Evolutionary conservation across 306 rosid species (phyloP).

Genomic region (Dalbergia cultrata): DNA sequence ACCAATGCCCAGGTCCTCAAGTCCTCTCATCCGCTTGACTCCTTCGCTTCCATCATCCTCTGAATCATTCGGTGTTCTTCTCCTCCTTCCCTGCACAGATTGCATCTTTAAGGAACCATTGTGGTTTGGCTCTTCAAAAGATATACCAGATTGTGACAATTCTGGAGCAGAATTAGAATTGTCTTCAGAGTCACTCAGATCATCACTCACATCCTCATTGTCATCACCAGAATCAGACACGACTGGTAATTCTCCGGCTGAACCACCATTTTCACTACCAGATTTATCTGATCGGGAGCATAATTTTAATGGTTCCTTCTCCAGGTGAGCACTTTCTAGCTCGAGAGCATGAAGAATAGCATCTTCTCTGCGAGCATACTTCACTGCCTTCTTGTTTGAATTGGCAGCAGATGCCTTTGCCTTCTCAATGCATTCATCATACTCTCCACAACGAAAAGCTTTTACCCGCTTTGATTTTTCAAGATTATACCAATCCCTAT

Average conservation of each 20-base stretch:
- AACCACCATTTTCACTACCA: slow-evolving; percentile 58
- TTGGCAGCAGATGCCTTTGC: slow-evolving; percentile 86
- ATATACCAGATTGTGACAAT: slow-evolving; percentile 88
- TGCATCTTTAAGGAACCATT: slow-evolving; percentile 73
- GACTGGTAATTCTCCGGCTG: slow-evolving; percentile 62
- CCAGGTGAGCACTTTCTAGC: slow-evolving; percentile 75
- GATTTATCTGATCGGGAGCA: slow-evolving; percentile 59
- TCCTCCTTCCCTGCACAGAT: slow-evolving; percentile 78
- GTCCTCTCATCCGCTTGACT: slow-evolving; percentile 94
- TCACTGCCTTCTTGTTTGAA: slow-evolving; percentile 82
- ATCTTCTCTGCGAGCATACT: slow-evolving; percentile 98
- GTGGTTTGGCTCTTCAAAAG: slow-evolving; percentile 90
- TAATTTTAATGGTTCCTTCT: slow-evolving; percentile 61
- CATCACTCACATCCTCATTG: slow-evolving; percentile 60
- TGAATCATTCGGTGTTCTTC: slow-evolving; percentile 93
- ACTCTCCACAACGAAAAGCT: slow-evolving; percentile 96
- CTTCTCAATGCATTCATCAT: slow-evolving; percentile 88
- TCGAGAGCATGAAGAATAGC: slow-evolving; percentile 99
- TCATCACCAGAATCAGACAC: slow-evolving; percentile 63
- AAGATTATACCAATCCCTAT: slow-evolving; percentile 98
- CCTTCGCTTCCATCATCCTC: slow-evolving; percentile 99
- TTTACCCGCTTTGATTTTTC: slow-evolving; percentile 94
- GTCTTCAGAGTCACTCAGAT: slow-evolving; percentile 71
- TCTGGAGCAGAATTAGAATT: slow-evolving; percentile 83
- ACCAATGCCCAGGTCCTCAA: slow-evolving; percentile 84